Evolutionary conservation across 306 rosid species (phyloP).

Genomic region (Luffa acutangula): DNA sequence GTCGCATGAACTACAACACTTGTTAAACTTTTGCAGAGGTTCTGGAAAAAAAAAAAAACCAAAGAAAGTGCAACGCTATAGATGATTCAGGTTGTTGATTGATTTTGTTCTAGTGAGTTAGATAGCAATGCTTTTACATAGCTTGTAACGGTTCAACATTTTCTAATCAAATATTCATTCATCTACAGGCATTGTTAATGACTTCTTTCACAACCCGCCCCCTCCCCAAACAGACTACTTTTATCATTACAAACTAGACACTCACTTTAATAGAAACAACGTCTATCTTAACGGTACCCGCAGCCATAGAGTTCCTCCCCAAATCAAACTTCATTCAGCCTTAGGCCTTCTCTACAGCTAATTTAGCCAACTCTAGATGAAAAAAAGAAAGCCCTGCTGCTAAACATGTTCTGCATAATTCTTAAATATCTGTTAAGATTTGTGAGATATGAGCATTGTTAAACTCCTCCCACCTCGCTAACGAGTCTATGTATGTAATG

Average conservation of each 20-base stretch:
- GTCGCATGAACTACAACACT: neutral
- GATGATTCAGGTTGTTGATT: too few relatives aligned
- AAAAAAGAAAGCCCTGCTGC: too few relatives aligned
- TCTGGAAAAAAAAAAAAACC: neutral
- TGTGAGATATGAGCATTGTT: neutral
- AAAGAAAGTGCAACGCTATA: neutral
- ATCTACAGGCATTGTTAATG: neutral
- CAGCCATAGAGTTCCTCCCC: neutral
- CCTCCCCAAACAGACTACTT: neutral
- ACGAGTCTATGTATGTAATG: neutral
- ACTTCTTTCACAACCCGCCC: neutral
- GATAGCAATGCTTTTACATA: neutral
- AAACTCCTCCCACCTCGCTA: neutral
- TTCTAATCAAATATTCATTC: neutral
- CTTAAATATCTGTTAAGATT: neutral
- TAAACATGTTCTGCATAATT: neutral
- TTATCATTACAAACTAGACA: neutral
- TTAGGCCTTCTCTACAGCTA: neutral
- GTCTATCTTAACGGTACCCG: neutral
- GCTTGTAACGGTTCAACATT: neutral
- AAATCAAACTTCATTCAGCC: neutral
- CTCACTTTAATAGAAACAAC: neutral
- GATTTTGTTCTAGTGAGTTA: neutral
- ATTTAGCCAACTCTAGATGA: neutral
- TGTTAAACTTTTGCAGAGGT: neutral